Conservation (phyloP, 768 basidiomycete genomes). For the Boletus rubroflammeus region DNA sequence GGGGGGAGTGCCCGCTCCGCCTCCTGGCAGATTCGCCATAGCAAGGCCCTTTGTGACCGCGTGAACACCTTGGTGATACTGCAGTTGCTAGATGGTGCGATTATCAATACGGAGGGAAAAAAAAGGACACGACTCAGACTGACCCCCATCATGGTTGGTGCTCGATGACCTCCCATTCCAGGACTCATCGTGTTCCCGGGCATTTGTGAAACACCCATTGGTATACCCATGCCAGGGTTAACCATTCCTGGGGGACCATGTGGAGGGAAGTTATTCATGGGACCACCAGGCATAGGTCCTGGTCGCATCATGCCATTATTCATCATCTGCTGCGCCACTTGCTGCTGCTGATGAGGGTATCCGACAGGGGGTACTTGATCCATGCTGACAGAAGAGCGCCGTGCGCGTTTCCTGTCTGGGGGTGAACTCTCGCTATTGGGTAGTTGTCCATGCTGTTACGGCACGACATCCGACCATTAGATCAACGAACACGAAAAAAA, state of each 20-base stretch:
- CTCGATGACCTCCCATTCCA: constrained; percentile 33
- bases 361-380: constrained; percentile 41
- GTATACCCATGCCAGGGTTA: constrained; percentile 33
- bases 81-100: constrained; percentile 18
- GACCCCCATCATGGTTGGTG: constrained; percentile 31
- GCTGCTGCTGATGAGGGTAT: constrained; percentile 35
- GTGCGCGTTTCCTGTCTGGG: constrained; percentile 51
- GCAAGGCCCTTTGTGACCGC: constrained; percentile 35
- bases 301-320: constrained; percentile 40
- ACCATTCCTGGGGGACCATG: constrained; percentile 30
- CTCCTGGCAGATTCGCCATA: constrained; percentile 27
- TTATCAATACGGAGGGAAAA: constrained; percentile 6
- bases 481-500: background rate
- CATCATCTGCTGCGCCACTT: constrained; percentile 36
- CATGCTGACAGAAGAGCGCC: constrained; percentile 44
- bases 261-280: constrained; percentile 33
- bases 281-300: constrained; percentile 32
- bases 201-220: constrained; percentile 33
- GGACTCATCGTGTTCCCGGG: constrained; percentile 33
- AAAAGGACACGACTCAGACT: constrained; percentile 2
- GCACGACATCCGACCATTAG: background rate
- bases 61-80: constrained; percentile 40
- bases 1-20: constrained; percentile 43
- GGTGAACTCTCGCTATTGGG: constrained; percentile 53
- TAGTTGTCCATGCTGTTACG: constrained; percentile 42